These are phyloP conservation scores for Trametes pubescens DNA, from an alignment of 1,284 basidiomycete species.

Conservation along the genomic window DNA sequence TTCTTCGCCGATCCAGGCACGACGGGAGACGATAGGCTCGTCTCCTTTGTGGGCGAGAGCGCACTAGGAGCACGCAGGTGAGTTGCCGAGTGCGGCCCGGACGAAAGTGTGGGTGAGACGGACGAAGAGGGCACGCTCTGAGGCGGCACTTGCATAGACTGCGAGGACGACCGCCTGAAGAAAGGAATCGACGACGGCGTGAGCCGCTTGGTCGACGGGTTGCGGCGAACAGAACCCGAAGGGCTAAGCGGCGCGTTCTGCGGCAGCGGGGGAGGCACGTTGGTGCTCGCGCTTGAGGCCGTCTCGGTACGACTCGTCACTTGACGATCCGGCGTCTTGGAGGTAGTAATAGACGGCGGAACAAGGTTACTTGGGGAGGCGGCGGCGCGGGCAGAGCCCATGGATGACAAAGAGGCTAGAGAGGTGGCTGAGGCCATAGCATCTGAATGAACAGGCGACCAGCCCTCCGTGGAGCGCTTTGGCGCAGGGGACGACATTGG, in stretches of 20 bases:
- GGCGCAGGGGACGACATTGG: slow-evolving; percentile 52
- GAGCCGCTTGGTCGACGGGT: slow-evolving; percentile 80
- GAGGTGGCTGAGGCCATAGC: slow-evolving; percentile 81
- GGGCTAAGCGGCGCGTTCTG: slow-evolving; percentile 71
- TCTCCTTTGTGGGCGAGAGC: slow-evolving; percentile 61
- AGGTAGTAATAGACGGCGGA: slow-evolving; percentile 39
- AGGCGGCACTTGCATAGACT: slow-evolving; percentile 71
- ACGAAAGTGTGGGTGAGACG: slow-evolving; percentile 62
- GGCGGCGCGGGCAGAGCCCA: slow-evolving; percentile 65
- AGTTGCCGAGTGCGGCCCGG: slow-evolving; percentile 48
- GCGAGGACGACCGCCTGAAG: slow-evolving; percentile 92
- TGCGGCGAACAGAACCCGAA: slow-evolving; percentile 67
- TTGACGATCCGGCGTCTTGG: slow-evolving; percentile 66
- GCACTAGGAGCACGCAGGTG: slow-evolving; percentile 50
- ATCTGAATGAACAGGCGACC: slow-evolving; percentile 73
- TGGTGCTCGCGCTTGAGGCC: slow-evolving; percentile 75
- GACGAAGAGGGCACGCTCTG: slow-evolving; percentile 38
- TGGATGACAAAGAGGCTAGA: slow-evolving; percentile 74
- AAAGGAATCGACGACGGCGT: slow-evolving; percentile 97
- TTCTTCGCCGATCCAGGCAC: slow-evolving; percentile 72
- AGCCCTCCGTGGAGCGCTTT: slow-evolving; percentile 54
- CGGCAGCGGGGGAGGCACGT: slow-evolving; percentile 59
- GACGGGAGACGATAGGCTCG: slow-evolving; percentile 56
- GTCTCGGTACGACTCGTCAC: slow-evolving; percentile 71
- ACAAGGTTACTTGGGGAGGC: slow-evolving; percentile 45